These are phyloP conservation scores for Pseudonitzschia pungens DNA, from an alignment of 108 stramenopile species.

Conservation along the genomic window DNA sequence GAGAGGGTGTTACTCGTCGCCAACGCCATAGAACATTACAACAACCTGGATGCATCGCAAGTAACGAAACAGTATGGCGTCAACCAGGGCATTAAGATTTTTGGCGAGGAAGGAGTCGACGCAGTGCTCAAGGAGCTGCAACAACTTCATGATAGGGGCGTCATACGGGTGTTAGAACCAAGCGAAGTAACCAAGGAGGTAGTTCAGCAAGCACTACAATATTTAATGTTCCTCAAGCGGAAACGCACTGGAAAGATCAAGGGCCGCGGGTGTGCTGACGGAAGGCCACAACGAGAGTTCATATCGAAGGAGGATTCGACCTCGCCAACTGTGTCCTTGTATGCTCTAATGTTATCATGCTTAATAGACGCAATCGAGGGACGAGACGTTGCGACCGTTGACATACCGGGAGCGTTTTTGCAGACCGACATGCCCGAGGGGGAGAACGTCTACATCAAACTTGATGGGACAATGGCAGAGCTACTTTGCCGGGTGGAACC, in stretches of 20 bases:
- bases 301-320: background rate
- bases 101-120: background rate
- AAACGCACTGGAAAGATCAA: background rate
- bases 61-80: background rate
- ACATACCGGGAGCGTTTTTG: background rate
- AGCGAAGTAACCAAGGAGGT: background rate
- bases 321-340: background rate
- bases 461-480: background rate
- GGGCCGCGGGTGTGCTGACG: background rate
- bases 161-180: background rate
- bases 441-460: background rate
- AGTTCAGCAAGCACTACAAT: background rate
- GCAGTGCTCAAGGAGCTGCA: background rate
- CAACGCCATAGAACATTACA: background rate
- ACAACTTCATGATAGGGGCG: background rate
- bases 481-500: background rate
- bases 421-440: background rate
- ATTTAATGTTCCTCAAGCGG: background rate
- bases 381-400: background rate
- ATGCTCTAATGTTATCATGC: background rate
- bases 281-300: background rate
- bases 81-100: background rate
- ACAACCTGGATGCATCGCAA: background rate
- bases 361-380: background rate
- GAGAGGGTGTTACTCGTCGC: background rate